Evolutionary conservation across 805 yeast species (phyloP).

Genomic region (Starmerella apicola): DNA sequence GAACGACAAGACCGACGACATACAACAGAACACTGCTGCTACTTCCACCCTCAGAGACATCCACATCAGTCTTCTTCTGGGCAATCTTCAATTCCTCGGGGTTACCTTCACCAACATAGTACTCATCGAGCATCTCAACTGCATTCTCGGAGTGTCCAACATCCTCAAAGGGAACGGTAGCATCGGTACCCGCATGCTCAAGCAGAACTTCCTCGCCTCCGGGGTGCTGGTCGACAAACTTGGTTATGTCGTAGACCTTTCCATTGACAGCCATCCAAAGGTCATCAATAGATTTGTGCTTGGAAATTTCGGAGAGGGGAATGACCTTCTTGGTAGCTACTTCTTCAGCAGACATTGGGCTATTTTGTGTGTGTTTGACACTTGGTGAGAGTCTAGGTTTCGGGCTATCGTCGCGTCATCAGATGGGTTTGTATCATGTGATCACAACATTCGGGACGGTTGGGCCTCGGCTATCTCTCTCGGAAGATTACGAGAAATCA

Average conservation of each 20-base stretch:
- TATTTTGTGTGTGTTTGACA: too few species aligned
- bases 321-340: conserved; percentile 18
- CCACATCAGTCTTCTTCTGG: conserved; percentile 15
- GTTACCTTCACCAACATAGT: conserved; percentile 70
- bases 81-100: conserved; percentile 29
- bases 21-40: conserved; percentile 19
- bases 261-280: conserved; percentile 63
- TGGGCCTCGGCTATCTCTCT: too few species aligned
- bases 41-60: conserved; percentile 16
- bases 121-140: conserved; percentile 52
- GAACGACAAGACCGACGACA: conserved; percentile 26
- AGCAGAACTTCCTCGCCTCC: conserved; percentile 76
- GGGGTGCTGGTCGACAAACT: conserved; percentile 50
- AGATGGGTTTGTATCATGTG: too few species aligned
- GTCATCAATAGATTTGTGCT: conserved; percentile 40
- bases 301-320: conserved; percentile 34
- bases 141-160: conserved; percentile 99
- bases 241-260: conserved; percentile 53
- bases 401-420: too few species aligned
- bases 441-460: too few species aligned
- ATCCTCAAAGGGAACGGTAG: conserved; percentile 57
- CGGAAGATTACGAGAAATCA: too few species aligned
- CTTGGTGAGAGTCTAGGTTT: too few species aligned
- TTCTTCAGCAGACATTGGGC: neutral
- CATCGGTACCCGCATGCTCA: conserved; percentile 74